phyloP scores from a whole-genome alignment of 1,284 basidiomycete species.

The Rhodofomes roseus region DNA sequence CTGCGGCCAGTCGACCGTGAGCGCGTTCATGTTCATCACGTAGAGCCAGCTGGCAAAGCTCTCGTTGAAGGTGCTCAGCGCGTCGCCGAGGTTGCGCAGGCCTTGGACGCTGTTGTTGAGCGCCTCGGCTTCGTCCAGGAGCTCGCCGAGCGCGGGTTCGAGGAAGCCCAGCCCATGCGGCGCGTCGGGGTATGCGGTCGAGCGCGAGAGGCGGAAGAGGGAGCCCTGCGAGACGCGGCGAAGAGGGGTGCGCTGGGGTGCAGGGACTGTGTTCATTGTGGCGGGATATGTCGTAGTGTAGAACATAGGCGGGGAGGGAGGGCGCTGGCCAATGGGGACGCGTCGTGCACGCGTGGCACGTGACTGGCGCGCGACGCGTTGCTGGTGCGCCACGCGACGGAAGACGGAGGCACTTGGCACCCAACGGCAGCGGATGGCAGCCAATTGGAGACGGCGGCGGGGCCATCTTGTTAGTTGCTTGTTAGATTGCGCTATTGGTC shows the following conservation, averaged over 20 bases:
- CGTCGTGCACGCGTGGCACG: not conserved
- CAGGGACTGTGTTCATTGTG: slow-evolving; percentile 12
- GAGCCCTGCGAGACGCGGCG: slow-evolving; percentile 90
- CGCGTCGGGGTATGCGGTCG: slow-evolving; percentile 64
- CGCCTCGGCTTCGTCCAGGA: slow-evolving; percentile 83
- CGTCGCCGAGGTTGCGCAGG: slow-evolving; percentile 69
- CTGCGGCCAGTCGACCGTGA: slow-evolving; percentile 91
- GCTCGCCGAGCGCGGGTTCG: slow-evolving; percentile 79
- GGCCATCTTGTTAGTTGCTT: not conserved
- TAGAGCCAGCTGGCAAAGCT: slow-evolving; percentile 91
- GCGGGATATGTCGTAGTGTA: not conserved
- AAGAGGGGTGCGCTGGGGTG: slow-evolving; percentile 70
- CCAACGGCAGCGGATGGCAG: no score
- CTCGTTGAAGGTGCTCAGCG: slow-evolving; percentile 87
- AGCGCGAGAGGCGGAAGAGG: slow-evolving; percentile 78
- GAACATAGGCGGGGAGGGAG: not conserved
- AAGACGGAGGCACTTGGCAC: no score
- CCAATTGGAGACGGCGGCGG: not conserved
- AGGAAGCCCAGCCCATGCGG: slow-evolving; percentile 86
- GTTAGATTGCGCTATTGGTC: not conserved
- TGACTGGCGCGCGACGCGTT: not conserved
- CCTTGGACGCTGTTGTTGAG: slow-evolving; percentile 75
- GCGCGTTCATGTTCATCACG: slow-evolving; percentile 91
- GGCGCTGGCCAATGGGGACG: not conserved
- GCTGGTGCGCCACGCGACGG: no score